A percentile compares a stretch with the other conserved stretches of the same genome.
Conservation (phyloP, 2,329 filamentous ascomycete species). For the Aspergillus proliferans region DNA sequence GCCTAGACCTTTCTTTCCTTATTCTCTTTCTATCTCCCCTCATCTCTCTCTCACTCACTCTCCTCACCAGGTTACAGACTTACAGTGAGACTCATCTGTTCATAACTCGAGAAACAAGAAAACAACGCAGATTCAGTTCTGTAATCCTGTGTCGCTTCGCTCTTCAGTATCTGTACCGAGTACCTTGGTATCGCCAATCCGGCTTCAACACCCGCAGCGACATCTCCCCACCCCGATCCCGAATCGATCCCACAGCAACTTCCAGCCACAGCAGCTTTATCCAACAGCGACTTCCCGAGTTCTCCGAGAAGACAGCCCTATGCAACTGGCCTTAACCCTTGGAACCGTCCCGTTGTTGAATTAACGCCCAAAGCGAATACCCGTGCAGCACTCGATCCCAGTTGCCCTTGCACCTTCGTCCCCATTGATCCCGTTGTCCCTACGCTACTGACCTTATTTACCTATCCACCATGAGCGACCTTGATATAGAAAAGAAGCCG, state of each 20-base stretch:
- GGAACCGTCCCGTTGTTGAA: not conserved
- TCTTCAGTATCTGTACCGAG: not conserved
- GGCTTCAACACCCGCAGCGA: not conserved
- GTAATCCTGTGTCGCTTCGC: not conserved
- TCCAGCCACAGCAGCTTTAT: not conserved
- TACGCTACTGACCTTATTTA: not conserved
- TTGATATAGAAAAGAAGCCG: slow-evolving; percentile 15
- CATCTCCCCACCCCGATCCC: not conserved
- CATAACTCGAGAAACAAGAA: not conserved
- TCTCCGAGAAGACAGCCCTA: not conserved
- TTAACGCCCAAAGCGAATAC: not conserved
- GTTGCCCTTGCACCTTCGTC: slow-evolving; percentile 10
- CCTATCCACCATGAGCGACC: slow-evolving; percentile 9
- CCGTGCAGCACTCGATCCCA: slow-evolving; percentile 1
- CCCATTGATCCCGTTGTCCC: not conserved
- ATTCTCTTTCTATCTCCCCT: not conserved
- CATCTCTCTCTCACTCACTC: not conserved
- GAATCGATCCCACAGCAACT: not conserved
- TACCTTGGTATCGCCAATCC: not conserved
- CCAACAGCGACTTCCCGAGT: not conserved
- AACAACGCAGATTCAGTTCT: not conserved
- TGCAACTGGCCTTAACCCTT: not conserved
- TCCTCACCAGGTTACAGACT: not conserved
- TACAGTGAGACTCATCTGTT: not conserved
- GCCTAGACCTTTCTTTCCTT: not conserved